Evolutionary conservation across 371 early-diverging fungal species (phyloP).

Genomic region (Mortierella sp.): DNA sequence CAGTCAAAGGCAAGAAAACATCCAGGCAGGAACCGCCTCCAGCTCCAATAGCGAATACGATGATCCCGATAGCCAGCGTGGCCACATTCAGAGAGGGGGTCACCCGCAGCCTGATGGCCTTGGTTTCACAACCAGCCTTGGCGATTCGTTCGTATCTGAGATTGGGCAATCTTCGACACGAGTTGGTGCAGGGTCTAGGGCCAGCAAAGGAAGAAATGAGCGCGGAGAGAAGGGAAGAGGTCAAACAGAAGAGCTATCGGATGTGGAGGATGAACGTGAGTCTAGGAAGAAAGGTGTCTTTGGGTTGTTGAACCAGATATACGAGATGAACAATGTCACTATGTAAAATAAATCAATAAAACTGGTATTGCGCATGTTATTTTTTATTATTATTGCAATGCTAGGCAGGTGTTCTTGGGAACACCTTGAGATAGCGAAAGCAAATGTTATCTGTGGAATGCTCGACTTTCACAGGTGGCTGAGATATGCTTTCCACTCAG

Average conservation of each 20-base stretch:
- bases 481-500: neutral
- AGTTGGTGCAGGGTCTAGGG: neutral
- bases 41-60: slow-evolving; percentile 23
- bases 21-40: slow-evolving; percentile 2
- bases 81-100: neutral
- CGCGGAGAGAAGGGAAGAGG: slow-evolving; percentile 10
- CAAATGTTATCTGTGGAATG: too few relatives aligned
- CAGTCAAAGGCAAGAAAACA: neutral
- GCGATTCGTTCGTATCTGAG: slow-evolving; percentile 53
- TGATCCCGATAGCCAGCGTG: slow-evolving; percentile 2
- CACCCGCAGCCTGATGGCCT: neutral
- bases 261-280: slow-evolving; percentile 57
- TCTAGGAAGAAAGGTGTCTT: slow-evolving; percentile 61
- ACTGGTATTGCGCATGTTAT: neutral
- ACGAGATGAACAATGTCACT: slow-evolving; percentile 67
- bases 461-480: too few relatives aligned
- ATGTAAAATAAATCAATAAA: slow-evolving; percentile 10
- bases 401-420: neutral
- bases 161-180: slow-evolving; percentile 33
- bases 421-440: too few relatives aligned
- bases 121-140: slow-evolving; percentile 29
- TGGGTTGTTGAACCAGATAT: slow-evolving; percentile 72
- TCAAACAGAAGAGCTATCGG: slow-evolving; percentile 13
- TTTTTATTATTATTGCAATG: neutral
- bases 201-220: neutral